Evolutionary conservation across 2,329 filamentous ascomycete genomes (phyloP).

Genomic region (Cladosporium halotolerans): DNA sequence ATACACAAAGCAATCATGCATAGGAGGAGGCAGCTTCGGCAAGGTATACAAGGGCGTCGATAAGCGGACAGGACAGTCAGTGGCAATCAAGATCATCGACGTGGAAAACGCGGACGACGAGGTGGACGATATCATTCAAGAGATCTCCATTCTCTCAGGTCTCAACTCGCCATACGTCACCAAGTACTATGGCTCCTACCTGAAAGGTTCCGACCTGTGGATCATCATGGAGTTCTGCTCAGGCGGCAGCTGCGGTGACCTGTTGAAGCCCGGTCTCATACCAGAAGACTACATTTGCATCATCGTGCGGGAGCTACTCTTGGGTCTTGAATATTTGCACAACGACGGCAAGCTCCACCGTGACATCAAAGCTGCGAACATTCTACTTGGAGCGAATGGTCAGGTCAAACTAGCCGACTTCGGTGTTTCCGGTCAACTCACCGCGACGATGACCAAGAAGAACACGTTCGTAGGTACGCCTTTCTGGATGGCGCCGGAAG

Average conservation of each 20-base stretch:
- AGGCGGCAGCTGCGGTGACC: conserved; percentile 88
- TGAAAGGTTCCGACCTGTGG: conserved; percentile 94
- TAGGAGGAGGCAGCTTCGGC: conserved; percentile 94
- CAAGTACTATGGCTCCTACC: conserved; percentile 94
- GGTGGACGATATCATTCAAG: conserved; percentile 98
- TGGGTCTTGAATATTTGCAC: conserved; percentile 89
- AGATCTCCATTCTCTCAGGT: conserved; percentile 95
- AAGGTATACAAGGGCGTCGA: conserved; percentile 99
- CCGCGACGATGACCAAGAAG: conserved; percentile 98
- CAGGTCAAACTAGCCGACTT: conserved; percentile 98
- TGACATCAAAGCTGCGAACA: conserved; percentile 97
- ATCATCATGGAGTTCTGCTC: conserved; percentile 99
- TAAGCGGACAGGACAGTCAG: conserved; percentile 83
- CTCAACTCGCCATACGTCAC: conserved; percentile 95
- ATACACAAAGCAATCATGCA: conserved; percentile 69
- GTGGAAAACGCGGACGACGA: conserved; percentile 99
- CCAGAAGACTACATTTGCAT: conserved; percentile 96
- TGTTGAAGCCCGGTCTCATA: conserved; percentile 89
- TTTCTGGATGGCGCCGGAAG: conserved; percentile 99
- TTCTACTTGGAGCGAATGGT: conserved; percentile 79
- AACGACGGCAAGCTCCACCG: conserved; percentile 92
- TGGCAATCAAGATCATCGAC: conserved; percentile 98
- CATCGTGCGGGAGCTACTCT: conserved; percentile 80
- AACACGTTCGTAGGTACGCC: conserved; percentile 98
- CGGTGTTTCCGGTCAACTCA: conserved; percentile 90